phyloP scores from a whole-genome alignment of 2,329 filamentous ascomycete species.

The Calonectria hongkongensis region DNA sequence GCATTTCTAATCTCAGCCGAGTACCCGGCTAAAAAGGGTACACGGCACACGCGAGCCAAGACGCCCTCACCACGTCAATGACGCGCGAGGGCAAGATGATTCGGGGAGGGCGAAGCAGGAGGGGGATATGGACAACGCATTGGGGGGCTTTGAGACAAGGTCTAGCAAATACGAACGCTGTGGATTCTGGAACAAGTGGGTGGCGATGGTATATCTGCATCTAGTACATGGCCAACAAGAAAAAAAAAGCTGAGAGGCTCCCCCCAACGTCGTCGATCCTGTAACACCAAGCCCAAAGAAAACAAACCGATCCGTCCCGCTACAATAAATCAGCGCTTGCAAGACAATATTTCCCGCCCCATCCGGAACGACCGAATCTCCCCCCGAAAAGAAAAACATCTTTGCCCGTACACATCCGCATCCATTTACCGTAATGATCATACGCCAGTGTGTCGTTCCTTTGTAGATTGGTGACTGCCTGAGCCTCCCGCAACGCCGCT shows the following conservation, averaged over 20 bases:
- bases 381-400: too few relatives aligned
- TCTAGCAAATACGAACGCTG: background rate
- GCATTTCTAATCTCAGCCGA: conserved; percentile 28
- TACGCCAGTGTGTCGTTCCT: conserved; percentile 29
- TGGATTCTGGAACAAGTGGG: conserved; percentile 25
- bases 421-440: conserved; percentile 7
- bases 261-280: conserved; percentile 6
- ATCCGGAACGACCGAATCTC: background rate
- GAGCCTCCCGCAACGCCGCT: conserved; percentile 34
- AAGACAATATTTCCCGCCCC: background rate
- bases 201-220: conserved; percentile 38
- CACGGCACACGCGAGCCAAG: background rate
- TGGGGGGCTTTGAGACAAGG: background rate
- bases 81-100: background rate
- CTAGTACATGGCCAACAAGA: conserved; percentile 37
- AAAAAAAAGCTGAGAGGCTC: conserved; percentile 31
- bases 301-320: background rate
- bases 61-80: too few relatives aligned
- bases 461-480: conserved; percentile 30
- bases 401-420: background rate
- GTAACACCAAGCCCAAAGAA: conserved; percentile 2
- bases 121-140: background rate
- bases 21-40: conserved; percentile 4
- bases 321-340: background rate
- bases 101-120: background rate